These are phyloP conservation scores for Fusarium citri DNA, from an alignment of 2,329 filamentous ascomycete species.

Conservation along the genomic window DNA sequence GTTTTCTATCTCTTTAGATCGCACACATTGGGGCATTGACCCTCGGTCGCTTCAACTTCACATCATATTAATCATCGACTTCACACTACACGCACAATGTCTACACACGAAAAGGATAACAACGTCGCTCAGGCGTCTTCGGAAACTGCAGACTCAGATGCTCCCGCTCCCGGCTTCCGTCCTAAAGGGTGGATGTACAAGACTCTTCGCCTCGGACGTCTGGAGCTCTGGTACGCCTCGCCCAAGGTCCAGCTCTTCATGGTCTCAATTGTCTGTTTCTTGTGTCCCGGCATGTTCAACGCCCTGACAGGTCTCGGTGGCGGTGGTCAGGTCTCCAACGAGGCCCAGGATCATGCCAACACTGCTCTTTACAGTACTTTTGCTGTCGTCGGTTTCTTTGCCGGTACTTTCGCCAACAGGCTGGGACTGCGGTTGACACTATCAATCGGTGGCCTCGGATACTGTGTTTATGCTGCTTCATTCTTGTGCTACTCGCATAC, in stretches of 20 bases:
- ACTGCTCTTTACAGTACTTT: conserved; percentile 80
- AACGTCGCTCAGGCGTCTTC: conserved; percentile 29
- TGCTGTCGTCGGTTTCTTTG: conserved; percentile 74
- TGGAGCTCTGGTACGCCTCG: conserved; percentile 76
- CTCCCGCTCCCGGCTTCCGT: conserved; percentile 43
- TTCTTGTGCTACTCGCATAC: conserved; percentile 79
- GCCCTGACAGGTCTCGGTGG: conserved; percentile 74
- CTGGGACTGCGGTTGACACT: conserved; percentile 77
- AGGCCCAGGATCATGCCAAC: conserved; percentile 71
- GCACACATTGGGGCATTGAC: conserved; percentile 15
- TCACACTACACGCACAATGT: conserved; percentile 36
- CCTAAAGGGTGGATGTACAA: conserved; percentile 76
- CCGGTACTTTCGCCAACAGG: conserved; percentile 82
- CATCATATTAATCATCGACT: not conserved
- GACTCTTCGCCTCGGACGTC: conserved; percentile 64
- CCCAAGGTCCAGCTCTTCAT: conserved; percentile 78
- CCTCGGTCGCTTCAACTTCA: not conserved
- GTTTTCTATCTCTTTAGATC: not conserved
- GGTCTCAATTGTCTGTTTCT: conserved; percentile 67
- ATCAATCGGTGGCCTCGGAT: conserved; percentile 79
- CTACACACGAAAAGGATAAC: conserved; percentile 45
- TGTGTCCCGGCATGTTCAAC: conserved; percentile 81
- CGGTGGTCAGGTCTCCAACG: conserved; percentile 63
- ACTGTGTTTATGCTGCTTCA: conserved; percentile 78
- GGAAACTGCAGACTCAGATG: conserved; percentile 27